A percentile compares a stretch with the other conserved stretches of the same genome.
These are phyloP conservation scores for Candida schatavii DNA, from an alignment of 805 yeast species.

Conservation along the genomic window DNA sequence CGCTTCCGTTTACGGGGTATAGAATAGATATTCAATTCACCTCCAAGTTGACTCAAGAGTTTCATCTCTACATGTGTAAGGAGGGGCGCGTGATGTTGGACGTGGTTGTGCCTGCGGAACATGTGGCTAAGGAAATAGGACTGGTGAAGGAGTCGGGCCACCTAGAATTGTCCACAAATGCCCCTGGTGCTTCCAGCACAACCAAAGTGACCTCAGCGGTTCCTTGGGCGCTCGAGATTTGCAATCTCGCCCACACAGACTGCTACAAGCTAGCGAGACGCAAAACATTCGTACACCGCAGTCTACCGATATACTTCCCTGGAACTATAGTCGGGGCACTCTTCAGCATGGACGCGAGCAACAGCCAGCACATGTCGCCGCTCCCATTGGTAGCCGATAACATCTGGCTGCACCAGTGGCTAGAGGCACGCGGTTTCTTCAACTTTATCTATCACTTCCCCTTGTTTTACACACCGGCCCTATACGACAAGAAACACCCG, in stretches of 20 bases:
- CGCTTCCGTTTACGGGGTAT: conserved; percentile 21
- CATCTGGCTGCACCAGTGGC: conserved; percentile 21
- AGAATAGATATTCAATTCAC: conserved; percentile 23
- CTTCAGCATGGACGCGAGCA: conserved; percentile 1
- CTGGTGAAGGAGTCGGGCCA: background rate
- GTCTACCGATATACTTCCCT: conserved; percentile 25
- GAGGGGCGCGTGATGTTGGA: conserved; percentile 26
- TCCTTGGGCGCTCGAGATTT: conserved; percentile 23
- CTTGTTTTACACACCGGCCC: conserved; percentile 25
- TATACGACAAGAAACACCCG: conserved; percentile 18
- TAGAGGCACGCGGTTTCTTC: conserved; percentile 19
- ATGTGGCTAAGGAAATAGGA: background rate
- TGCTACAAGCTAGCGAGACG: conserved; percentile 18
- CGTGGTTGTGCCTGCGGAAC: background rate
- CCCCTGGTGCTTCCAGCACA: no score
- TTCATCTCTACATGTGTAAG: conserved; percentile 25
- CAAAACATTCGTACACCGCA: conserved; percentile 18
- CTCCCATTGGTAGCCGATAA: conserved; percentile 28
- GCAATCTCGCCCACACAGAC: conserved; percentile 5
- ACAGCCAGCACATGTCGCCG: conserved; percentile 7
- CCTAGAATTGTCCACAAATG: no score
- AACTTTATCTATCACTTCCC: conserved; percentile 25
- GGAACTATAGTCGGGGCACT: conserved; percentile 25
- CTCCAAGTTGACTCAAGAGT: conserved; percentile 12
- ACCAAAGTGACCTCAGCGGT: conserved; percentile 12